Conservation (phyloP, 176 grass and related monocot genomes). For the Aegilops speltoides region DNA sequence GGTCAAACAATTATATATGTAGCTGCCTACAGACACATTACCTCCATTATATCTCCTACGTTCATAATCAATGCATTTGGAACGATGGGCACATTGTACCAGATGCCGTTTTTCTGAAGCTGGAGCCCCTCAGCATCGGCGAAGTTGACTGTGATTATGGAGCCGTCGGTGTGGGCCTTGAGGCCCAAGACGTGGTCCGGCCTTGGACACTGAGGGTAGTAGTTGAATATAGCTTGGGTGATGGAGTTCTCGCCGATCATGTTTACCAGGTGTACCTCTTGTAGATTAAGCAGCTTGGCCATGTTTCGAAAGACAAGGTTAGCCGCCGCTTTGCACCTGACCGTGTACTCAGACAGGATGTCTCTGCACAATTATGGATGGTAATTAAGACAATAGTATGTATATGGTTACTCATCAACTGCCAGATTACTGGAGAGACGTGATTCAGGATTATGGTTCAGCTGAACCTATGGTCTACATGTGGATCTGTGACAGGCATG, state of each 20-base stretch:
- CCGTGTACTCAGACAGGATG: constrained; percentile 36
- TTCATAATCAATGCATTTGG: constrained; percentile 40
- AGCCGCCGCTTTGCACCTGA: constrained; percentile 14
- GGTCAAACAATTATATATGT: not conserved
- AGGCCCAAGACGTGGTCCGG: constrained; percentile 49
- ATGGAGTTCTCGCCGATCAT: constrained; percentile 20
- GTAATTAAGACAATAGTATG: not conserved
- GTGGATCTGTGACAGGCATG: no score
- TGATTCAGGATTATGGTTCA: no score
- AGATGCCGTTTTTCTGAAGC: constrained; percentile 23
- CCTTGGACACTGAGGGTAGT: constrained; percentile 43
- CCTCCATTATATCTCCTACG: constrained; percentile 50
- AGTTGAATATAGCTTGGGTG: constrained; percentile 37
- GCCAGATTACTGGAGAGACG: no score
- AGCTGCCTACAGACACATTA: not conserved
- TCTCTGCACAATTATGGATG: not conserved
- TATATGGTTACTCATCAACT: not conserved
- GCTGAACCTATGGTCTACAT: no score
- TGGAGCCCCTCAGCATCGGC: constrained; percentile 48
- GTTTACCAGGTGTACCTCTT: constrained; percentile 4
- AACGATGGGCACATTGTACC: constrained; percentile 43
- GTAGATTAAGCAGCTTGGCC: constrained; percentile 28
- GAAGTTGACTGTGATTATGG: constrained; percentile 40
- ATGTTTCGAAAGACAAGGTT: not conserved
- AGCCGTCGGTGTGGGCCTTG: constrained; percentile 47